A percentile compares a stretch with the other conserved stretches of the same genome.
Conservation (phyloP, 495 filamentous ascomycete species). For the Talaromyces trachyspermus region DNA sequence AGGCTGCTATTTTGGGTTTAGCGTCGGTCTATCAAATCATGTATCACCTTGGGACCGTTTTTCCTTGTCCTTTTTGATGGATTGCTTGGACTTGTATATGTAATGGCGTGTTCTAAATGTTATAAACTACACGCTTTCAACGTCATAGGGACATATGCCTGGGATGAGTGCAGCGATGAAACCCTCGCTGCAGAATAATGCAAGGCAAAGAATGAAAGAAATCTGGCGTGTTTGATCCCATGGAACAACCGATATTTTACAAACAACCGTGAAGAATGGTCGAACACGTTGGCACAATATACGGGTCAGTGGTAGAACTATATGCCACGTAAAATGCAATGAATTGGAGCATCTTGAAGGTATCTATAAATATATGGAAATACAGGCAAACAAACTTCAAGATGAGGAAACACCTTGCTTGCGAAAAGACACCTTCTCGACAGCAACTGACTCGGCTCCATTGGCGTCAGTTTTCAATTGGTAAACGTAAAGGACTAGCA, state of each 20-base stretch:
- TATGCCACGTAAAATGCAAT: too few species aligned
- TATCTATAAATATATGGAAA: constrained; percentile 26
- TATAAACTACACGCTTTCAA: too few species aligned
- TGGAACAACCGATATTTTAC: too few species aligned
- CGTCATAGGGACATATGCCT: too few species aligned
- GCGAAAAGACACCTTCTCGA: constrained; percentile 96
- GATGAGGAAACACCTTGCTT: constrained; percentile 53
- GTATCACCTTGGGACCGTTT: neutral
- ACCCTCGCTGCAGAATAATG: too few species aligned
- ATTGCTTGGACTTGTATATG: neutral
- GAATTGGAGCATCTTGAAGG: constrained; percentile 17
- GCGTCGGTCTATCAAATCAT: neutral
- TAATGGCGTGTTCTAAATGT: neutral
- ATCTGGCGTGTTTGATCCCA: too few species aligned
- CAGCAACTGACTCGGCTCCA: constrained; percentile 83
- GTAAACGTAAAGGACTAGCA: constrained; percentile 95
- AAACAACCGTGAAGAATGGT: too few species aligned
- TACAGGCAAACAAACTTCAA: constrained; percentile 16
- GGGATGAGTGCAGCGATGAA: too few species aligned
- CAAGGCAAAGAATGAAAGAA: too few species aligned
- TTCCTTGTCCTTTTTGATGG: neutral
- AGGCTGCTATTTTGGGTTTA: constrained; percentile 6
- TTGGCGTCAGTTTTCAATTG: constrained; percentile 85
- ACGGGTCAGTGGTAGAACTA: too few species aligned
- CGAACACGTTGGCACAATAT: too few species aligned